These are phyloP conservation scores for Capsella bursapastoris DNA, from an alignment of 345 rosid species.

Conservation along the genomic window DNA sequence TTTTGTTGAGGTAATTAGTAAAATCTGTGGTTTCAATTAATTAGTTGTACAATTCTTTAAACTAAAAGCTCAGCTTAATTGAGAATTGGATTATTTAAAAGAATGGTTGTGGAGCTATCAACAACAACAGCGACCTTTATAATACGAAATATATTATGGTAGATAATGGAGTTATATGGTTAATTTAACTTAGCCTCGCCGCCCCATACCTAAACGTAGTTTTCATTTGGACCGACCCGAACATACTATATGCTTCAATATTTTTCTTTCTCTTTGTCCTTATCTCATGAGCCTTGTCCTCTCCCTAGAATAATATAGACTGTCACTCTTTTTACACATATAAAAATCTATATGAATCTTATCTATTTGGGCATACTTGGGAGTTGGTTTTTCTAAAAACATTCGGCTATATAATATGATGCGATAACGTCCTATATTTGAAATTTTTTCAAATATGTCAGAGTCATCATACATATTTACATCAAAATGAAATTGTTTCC, in stretches of 20 bases:
- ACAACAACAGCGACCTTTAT: slow-evolving; percentile 25
- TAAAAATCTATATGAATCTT: slow-evolving; percentile 10
- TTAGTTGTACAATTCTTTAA: not conserved
- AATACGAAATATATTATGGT: slow-evolving; percentile 30
- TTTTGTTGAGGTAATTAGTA: not conserved
- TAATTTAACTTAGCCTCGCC: slow-evolving; percentile 46
- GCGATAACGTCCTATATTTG: not conserved
- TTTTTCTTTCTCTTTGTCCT: slow-evolving; percentile 41
- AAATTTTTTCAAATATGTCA: not conserved
- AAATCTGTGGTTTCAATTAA: not conserved
- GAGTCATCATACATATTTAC: no score
- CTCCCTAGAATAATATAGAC: slow-evolving; percentile 34
- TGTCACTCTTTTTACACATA: slow-evolving; percentile 36
- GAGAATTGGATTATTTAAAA: slow-evolving; percentile 22
- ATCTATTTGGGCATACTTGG: slow-evolving; percentile 11
- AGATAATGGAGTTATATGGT: slow-evolving; percentile 41
- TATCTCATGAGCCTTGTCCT: slow-evolving; percentile 45
- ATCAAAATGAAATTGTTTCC: no score
- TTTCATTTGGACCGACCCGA: slow-evolving; percentile 44
- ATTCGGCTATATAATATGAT: not conserved
- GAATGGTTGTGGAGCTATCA: slow-evolving; percentile 23
- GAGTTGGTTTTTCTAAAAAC: not conserved
- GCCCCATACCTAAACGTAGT: slow-evolving; percentile 50
- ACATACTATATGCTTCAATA: slow-evolving; percentile 13
- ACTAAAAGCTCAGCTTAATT: slow-evolving; percentile 1